A percentile compares a stretch with the other conserved stretches of the same genome.
Evolutionary conservation across 83 land plant genomes (phyloP).

Genomic region (Picea engelmannii): DNA sequence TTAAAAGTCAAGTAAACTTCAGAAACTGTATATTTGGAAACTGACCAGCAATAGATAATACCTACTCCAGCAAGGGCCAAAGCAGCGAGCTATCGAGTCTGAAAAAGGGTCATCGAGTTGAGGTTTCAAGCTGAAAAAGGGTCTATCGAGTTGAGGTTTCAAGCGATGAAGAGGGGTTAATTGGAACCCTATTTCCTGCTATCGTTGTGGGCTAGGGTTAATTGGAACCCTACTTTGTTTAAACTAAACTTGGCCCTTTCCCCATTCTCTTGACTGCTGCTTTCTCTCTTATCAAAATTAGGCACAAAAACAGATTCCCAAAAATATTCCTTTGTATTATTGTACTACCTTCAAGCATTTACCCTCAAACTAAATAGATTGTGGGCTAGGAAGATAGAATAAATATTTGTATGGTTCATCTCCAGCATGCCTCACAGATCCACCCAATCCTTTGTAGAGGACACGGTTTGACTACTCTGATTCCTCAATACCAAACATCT

Average conservation of each 20-base stretch:
- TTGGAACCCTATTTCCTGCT: too few species aligned
- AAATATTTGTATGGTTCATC: conserved; percentile 63
- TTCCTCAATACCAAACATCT: conserved; percentile 60
- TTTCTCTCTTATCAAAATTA: not conserved
- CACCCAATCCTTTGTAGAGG: conserved; percentile 40
- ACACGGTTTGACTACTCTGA: conserved; percentile 30
- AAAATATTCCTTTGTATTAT: not conserved
- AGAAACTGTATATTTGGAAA: too few species aligned
- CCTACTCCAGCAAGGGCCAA: too few species aligned
- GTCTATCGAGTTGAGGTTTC: too few species aligned
- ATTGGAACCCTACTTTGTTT: too few species aligned
- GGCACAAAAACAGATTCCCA: not conserved
- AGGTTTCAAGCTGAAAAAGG: too few species aligned
- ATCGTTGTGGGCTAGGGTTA: too few species aligned
- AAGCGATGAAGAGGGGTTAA: too few species aligned
- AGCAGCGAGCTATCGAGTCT: too few species aligned
- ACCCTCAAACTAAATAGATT: not conserved
- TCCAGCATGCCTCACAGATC: conserved; percentile 44
- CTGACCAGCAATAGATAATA: too few species aligned
- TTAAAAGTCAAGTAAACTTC: too few species aligned
- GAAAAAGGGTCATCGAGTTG: too few species aligned
- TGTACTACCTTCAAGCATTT: not conserved
- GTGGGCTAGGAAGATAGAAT: not conserved
- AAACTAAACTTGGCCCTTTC: not conserved
- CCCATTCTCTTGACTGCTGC: not conserved